A percentile compares a stretch with the other conserved stretches of the same genome.
Conservation (phyloP, 176 grass and related monocot genomes). For the Areca catechu region DNA sequence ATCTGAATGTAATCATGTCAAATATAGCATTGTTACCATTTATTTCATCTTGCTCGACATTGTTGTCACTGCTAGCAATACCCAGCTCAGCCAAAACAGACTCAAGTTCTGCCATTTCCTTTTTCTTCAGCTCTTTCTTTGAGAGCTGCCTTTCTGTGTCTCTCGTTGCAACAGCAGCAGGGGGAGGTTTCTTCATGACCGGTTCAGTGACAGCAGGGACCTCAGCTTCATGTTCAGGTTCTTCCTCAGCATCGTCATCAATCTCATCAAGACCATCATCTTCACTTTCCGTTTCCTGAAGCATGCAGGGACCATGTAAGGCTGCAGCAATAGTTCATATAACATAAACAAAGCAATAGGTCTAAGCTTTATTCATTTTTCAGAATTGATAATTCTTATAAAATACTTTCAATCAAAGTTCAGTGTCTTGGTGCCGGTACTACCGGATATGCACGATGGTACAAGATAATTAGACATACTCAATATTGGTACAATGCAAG, state of each 20-base stretch:
- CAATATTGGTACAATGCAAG: no score
- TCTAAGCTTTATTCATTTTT: no score
- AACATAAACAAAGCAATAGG: no score
- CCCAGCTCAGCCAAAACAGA: not conserved
- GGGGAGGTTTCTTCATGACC: not conserved
- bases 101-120: not conserved
- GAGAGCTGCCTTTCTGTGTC: not conserved
- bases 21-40: not conserved
- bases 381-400: no score
- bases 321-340: no score
- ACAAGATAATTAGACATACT: no score
- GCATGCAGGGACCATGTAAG: no score
- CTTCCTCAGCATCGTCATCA: not conserved
- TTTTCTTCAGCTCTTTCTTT: slow-evolving; percentile 1
- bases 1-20: no score
- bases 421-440: no score
- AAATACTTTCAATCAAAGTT: no score
- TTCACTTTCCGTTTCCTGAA: slow-evolving; percentile 2
- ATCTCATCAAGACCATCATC: not conserved
- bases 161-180: not conserved
- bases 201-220: not conserved
- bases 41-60: not conserved
- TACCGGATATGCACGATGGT: no score
- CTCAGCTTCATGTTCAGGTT: not conserved
- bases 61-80: not conserved